Conservation (phyloP, 2,329 filamentous ascomycete species). For the Xylariaceae sp. region DNA sequence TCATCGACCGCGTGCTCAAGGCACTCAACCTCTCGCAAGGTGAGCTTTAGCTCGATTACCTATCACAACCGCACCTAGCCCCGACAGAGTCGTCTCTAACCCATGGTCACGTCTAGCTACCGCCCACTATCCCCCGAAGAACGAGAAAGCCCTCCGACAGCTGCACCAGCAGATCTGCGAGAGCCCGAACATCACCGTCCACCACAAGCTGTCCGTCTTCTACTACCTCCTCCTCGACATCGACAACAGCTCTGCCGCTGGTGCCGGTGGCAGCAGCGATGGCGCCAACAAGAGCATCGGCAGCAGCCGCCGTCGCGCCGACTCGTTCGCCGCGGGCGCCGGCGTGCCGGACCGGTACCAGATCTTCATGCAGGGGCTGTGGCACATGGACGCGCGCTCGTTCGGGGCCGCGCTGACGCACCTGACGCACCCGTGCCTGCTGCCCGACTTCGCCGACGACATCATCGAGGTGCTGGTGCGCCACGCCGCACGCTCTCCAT, state of each 20-base stretch:
- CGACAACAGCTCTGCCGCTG: conserved; percentile 37
- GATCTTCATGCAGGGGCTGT: conserved; percentile 74
- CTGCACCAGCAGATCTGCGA: conserved; percentile 65
- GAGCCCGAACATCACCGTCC: conserved; percentile 51
- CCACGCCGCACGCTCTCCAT: conserved; percentile 42
- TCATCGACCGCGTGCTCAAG: conserved; percentile 70
- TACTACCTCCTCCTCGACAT: conserved; percentile 80
- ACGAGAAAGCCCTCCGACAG: conserved; percentile 57
- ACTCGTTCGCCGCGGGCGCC: conserved; percentile 51
- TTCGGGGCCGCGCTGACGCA: conserved; percentile 66
- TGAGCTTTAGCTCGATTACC: no score
- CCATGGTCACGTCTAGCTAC: no score
- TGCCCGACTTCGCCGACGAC: conserved; percentile 76
- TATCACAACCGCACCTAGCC: no score
- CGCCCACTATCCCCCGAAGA: conserved; percentile 68
- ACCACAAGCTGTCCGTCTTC: conserved; percentile 75
- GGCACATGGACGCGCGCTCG: conserved; percentile 67
- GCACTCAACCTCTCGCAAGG: conserved; percentile 63
- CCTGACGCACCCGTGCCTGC: conserved; percentile 71
- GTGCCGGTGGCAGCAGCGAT: conserved; percentile 18
- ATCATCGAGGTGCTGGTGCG: conserved; percentile 64
- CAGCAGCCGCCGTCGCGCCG: no score
- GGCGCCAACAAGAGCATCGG: conserved; percentile 24
- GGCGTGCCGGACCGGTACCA: conserved; percentile 70
- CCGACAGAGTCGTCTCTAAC: no score